Percentiles rank a stretch among this genome's conserved stretches.
phyloP scores from a whole-genome alignment of 2,329 filamentous ascomycete genomes.

The Curvularia hawaiiensis region DNA sequence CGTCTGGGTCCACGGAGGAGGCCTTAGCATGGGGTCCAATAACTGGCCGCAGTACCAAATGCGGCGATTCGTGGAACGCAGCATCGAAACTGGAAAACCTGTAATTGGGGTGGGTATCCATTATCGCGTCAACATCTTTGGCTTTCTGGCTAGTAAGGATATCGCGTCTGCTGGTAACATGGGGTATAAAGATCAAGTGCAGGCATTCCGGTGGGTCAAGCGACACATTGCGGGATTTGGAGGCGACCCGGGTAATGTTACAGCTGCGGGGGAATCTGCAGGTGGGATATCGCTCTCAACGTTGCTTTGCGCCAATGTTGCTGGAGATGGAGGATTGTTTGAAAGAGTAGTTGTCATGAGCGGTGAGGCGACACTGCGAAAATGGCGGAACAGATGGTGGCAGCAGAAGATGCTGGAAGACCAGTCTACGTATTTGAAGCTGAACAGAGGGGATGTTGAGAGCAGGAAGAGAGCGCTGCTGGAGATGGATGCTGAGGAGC shows the following conservation, averaged over 20 bases:
- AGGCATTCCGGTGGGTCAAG: slow-evolving; percentile 48
- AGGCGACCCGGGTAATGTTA: slow-evolving; percentile 47
- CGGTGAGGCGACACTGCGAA: slow-evolving; percentile 37
- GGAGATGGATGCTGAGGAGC: slow-evolving; percentile 25
- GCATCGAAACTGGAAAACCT: slow-evolving; percentile 50
- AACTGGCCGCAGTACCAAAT: slow-evolving; percentile 60
- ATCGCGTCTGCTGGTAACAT: slow-evolving; percentile 46
- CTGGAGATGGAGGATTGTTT: slow-evolving; percentile 31
- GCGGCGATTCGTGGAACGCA: slow-evolving; percentile 51
- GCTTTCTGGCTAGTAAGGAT: slow-evolving; percentile 53
- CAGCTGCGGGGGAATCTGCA: slow-evolving; percentile 54
- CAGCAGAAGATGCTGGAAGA: slow-evolving; percentile 34
- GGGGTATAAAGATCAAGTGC: slow-evolving; percentile 43
- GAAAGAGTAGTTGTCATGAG: slow-evolving; percentile 40
- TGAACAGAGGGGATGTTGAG: slow-evolving; percentile 15
- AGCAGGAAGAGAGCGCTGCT: slow-evolving; percentile 22
- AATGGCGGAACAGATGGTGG: slow-evolving; percentile 33
- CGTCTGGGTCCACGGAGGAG: slow-evolving; percentile 61
- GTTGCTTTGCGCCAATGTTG: slow-evolving; percentile 34
- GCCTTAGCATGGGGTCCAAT: slow-evolving; percentile 55
- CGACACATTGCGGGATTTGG: slow-evolving; percentile 48
- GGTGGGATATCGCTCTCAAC: slow-evolving; percentile 48
- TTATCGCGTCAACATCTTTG: slow-evolving; percentile 39
- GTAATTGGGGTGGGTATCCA: slow-evolving; percentile 51
- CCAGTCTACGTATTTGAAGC: slow-evolving; percentile 27